Conservation (phyloP, 257 asterid genomes). For the Solanum appendiculatum region DNA sequence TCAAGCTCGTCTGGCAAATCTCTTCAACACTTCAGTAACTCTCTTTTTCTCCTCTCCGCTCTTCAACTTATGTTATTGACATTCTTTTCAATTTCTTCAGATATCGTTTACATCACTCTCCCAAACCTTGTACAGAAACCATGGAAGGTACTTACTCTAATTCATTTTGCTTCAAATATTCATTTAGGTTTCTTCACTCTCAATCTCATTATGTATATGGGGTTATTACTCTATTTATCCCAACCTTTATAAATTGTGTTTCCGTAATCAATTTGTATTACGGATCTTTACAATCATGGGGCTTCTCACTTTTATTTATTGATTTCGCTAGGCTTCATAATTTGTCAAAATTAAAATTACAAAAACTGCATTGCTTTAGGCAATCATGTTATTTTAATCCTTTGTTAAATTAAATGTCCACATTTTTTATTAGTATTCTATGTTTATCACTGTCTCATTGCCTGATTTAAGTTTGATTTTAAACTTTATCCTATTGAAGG, state of each 20-base stretch:
- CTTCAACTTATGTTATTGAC: neutral
- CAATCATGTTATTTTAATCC: neutral
- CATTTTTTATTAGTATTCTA: neutral
- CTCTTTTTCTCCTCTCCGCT: neutral
- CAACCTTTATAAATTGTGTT: neutral
- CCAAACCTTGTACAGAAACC: slow-evolving; percentile 1
- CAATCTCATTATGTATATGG: neutral
- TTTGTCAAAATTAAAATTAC: neutral
- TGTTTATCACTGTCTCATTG: neutral
- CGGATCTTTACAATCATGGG: too few relatives aligned
- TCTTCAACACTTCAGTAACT: slow-evolving; percentile 10
- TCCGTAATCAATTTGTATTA: neutral
- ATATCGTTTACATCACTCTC: neutral
- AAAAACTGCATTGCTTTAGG: neutral
- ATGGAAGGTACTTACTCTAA: slow-evolving; percentile 25
- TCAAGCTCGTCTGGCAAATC: slow-evolving; percentile 21
- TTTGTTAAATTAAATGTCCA: neutral
- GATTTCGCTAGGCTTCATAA: neutral
- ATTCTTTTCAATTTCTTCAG: neutral
- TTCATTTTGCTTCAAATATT: neutral
- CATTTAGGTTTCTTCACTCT: neutral
- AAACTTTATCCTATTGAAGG: neutral
- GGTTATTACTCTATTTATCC: neutral
- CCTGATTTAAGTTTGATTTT: neutral
- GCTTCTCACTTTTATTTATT: too few relatives aligned